Percentiles rank a stretch among this genome's conserved stretches.
Conservation (phyloP, 1,284 basidiomycete genomes). For the Cutaneotrichosporon sp. region DNA sequence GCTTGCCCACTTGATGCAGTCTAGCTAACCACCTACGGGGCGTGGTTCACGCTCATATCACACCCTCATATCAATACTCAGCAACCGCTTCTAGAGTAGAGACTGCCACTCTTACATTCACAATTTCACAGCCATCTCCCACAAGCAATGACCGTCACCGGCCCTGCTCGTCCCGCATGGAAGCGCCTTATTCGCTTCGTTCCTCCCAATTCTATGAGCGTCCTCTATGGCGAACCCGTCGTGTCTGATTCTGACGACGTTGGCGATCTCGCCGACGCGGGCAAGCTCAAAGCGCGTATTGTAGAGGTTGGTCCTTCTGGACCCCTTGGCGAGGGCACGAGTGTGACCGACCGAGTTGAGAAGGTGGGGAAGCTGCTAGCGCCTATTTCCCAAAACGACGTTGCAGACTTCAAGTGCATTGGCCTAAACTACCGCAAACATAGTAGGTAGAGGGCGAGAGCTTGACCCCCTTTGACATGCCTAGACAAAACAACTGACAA, state of each 20-base stretch:
- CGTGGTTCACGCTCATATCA: no score
- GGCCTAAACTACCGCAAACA: constrained; percentile 26
- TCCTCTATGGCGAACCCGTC: constrained; percentile 25
- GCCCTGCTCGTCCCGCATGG: constrained; percentile 16
- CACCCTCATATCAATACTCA: no score
- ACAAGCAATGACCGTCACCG: constrained; percentile 1
- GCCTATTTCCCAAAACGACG: neutral
- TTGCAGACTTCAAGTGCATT: constrained; percentile 15
- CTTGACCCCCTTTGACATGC: no score
- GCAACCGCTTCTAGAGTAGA: no score
- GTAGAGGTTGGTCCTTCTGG: constrained; percentile 6
- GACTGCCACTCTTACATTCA: no score
- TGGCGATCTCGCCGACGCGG: constrained; percentile 29
- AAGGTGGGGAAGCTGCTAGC: constrained; percentile 10
- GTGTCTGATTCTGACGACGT: constrained; percentile 23
- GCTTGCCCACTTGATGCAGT: neutral
- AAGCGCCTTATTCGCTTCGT: constrained; percentile 27
- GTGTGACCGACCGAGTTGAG: constrained; percentile 6
- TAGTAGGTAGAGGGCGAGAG: constrained; percentile 7
- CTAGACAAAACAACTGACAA: no score
- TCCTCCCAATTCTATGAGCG: constrained; percentile 9
- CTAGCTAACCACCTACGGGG: no score
- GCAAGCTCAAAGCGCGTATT: constrained; percentile 16
- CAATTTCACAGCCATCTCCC: neutral
- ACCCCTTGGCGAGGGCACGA: constrained; percentile 9